Percentiles rank a stretch among this genome's conserved stretches.
These are phyloP conservation scores for Nissolia schottii DNA, from an alignment of 306 rosid genomes.

Conservation along the genomic window DNA sequence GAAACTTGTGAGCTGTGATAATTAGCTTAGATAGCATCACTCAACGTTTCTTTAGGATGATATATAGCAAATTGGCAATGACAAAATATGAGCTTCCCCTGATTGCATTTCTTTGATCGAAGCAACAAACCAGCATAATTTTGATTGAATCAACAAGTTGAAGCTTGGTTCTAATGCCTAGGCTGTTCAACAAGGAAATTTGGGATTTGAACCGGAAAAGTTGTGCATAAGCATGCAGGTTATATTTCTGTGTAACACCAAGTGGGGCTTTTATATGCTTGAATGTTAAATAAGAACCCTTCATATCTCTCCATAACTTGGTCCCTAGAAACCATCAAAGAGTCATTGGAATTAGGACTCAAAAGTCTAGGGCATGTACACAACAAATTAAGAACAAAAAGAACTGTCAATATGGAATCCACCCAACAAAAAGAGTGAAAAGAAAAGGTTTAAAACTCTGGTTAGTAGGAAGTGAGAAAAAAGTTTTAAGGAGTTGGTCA, in stretches of 20 bases:
- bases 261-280: slow-evolving; percentile 23
- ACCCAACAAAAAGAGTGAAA: slow-evolving; percentile 26
- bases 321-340: slow-evolving; percentile 27
- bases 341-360: slow-evolving; percentile 32
- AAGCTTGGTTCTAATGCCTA: not conserved
- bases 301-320: slow-evolving; percentile 2
- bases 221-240: not conserved
- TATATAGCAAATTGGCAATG: too few species aligned
- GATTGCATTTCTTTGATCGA: not conserved
- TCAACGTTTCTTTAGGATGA: too few species aligned
- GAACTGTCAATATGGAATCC: slow-evolving; percentile 25
- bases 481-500: slow-evolving; percentile 51
- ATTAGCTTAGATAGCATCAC: not conserved
- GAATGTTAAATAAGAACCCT: not conserved
- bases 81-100: not conserved
- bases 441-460: slow-evolving; percentile 22
- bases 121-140: not conserved
- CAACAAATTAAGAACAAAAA: slow-evolving; percentile 13
- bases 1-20: not conserved
- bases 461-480: slow-evolving; percentile 31
- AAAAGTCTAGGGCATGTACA: slow-evolving; percentile 31
- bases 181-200: not conserved
- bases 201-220: slow-evolving; percentile 20
- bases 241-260: not conserved
- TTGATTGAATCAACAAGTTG: not conserved